Evolutionary conservation across 176 grass and related monocot genomes (phyloP), one percentile per base, ranked within the genome.

Genomic region (Carex kokanica): DNA sequence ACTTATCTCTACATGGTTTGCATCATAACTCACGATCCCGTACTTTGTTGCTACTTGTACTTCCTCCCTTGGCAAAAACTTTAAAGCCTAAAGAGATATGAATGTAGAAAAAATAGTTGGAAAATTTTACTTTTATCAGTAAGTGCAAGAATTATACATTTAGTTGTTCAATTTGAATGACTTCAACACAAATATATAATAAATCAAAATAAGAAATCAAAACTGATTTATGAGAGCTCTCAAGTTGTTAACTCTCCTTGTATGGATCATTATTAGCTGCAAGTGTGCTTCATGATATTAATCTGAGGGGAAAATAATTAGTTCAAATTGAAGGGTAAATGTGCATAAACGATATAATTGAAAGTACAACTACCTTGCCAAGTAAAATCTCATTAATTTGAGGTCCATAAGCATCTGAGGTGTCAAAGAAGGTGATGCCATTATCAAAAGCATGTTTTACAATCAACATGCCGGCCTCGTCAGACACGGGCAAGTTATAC

Each of bases 371-470:
- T 45, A 91, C 94, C 90, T 94, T 94, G 52, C 95, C 88, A 8
- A 97, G 53, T 79, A 97, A 91, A 58, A 86, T 81, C 52, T 97
- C 94, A 80, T 89, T 92, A 72, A 88, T 84, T 24, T 54, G 85
- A 74, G 87, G 85, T 18, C 94, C 94, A 45, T 97, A 97, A 6
- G 84, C 78, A 84, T 97, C 66, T 69, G 92, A 81, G 83, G 90
- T 97, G 83, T 97, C 94, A 77, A 97, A 94, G 69, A 97, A 92
- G 74, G 92, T 94, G 80, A 97, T 74, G 47, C 94, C n/a, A n/a
- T n/a, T n/a, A n/a, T n/a, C n/a, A n/a, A n/a, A n/a, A n/a, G n/a
- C n/a, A n/a, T n/a, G n/a, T n/a, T n/a, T n/a, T n/a, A n/a, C n/a
- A n/a, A n/a, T n/a, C n/a, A n/a, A n/a, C n/a, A n/a, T n/a, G n/a